phyloP scores from a whole-genome alignment of 164 flowering plant genomes.

The Liriodendron chinense region DNA sequence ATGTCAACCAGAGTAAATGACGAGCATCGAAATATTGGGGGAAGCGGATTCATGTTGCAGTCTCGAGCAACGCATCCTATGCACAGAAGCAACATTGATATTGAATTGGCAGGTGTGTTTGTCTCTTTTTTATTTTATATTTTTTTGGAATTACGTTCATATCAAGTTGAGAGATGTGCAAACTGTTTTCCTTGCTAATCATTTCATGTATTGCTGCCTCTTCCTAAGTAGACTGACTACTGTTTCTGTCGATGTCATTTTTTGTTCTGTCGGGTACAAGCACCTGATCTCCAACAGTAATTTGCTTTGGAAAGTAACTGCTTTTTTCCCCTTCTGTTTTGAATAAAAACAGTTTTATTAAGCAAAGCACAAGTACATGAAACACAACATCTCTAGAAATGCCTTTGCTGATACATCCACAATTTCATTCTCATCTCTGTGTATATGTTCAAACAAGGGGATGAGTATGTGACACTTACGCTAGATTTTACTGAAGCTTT shows the following conservation, averaged over 20 bases:
- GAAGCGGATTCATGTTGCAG: conserved; percentile 48
- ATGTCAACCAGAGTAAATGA: conserved; percentile 35
- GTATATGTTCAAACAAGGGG: neutral
- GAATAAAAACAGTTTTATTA: too few species aligned
- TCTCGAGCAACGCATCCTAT: conserved; percentile 37
- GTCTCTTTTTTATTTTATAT: neutral
- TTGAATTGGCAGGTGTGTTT: conserved; percentile 36
- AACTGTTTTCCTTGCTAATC: neutral
- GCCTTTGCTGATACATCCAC: neutral
- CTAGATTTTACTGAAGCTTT: too few species aligned
- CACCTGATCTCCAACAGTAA: neutral
- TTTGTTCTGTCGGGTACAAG: neutral
- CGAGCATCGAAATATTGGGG: conserved; percentile 41
- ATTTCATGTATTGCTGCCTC: neutral
- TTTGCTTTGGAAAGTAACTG: neutral
- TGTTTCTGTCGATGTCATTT: neutral
- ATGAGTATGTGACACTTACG: neutral
- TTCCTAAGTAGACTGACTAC: neutral
- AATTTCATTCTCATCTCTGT: neutral
- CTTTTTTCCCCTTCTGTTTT: neutral
- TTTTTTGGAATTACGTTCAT: neutral
- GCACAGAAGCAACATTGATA: conserved; percentile 26
- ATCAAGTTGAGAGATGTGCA: neutral
- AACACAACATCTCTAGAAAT: too few species aligned
- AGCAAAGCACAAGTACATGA: too few species aligned